Evolutionary conservation across 148 eudicot genomes (phyloP), one percentile per base, ranked within the genome.

Genomic region (Persicaria tinctoria): DNA sequence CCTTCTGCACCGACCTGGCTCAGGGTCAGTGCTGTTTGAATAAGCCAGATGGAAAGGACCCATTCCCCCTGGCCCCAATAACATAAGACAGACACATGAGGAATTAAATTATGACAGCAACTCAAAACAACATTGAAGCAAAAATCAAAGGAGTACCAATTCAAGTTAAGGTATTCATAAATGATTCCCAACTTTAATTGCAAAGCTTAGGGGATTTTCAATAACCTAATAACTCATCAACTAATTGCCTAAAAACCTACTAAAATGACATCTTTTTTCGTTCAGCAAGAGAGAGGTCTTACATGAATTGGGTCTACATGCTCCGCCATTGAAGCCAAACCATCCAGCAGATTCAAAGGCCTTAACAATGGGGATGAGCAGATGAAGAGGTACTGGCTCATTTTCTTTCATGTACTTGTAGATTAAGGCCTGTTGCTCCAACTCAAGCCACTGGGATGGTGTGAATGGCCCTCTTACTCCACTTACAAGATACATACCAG

Each of bases 351-450:
- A 81, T 82, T 84, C 82, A 53, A 80, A 78, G 48, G 92, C 81
- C 79, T 78, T 90, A 53, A 75, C 71, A 50, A 90, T 84, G 62
- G 90, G 88, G 54, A 78, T 38, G 14, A 88, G 87, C 69, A 90
- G 82, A 79, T 82, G 76, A 51, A 87, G 82, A 18, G 96, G 96
- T 59, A 90, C 80, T 16, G 92, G 88, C 68, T 87, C 84, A 82
- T 88, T 88, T 9, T 92, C 84, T 63, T 79, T 78, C 38, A 90
- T 60, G 78, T 88, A 83, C 73, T 90, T 88, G 79, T 88, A 90
- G 75, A 88, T 87, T 82, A 87, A 78, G 45, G 96, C 92, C 54
- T 90, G 96, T 75, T 85, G 89, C 79, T 90, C 89, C 51, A 90
- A 82, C 80, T 90, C 96, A 76, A 81, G 76, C 89, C 90, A 88